These are phyloP conservation scores for Suhomyces chickasaworum DNA, from an alignment of 1,139 yeast species.

Conservation along the genomic window DNA sequence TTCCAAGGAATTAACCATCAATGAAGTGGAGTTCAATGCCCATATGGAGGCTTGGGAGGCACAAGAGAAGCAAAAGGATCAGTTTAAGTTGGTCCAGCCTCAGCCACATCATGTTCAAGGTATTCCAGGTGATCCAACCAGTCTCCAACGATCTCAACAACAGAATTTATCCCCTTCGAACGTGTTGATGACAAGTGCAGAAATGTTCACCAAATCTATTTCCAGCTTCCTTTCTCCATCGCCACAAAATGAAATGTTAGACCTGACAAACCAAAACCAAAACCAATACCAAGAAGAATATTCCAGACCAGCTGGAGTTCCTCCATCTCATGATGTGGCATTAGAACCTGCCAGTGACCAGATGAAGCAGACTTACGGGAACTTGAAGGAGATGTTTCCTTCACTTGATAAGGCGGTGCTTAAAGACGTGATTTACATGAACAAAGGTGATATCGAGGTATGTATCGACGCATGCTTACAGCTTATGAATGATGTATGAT, in stretches of 20 bases:
- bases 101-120: conserved; percentile 20
- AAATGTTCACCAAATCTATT: conserved; percentile 51
- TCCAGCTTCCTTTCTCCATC: conserved; percentile 49
- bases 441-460: conserved; percentile 68
- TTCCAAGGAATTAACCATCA: conserved; percentile 60
- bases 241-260: conserved; percentile 27
- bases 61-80: conserved; percentile 28
- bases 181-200: conserved; percentile 56
- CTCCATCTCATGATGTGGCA: background rate
- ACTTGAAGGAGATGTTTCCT: conserved; percentile 75
- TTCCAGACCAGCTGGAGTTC: conserved; percentile 4
- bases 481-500: conserved; percentile 24
- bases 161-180: conserved; percentile 49
- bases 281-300: conserved; percentile 1
- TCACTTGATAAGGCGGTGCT: conserved; percentile 66
- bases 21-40: conserved; percentile 54
- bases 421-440: conserved; percentile 68
- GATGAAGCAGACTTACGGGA: conserved; percentile 35
- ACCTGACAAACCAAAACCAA: conserved; percentile 1
- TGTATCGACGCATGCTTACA: conserved; percentile 69
- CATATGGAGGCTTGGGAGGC: conserved; percentile 55
- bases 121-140: background rate
- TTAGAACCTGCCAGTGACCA: conserved; percentile 5
- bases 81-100: conserved; percentile 22
- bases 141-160: background rate